phyloP scores from a whole-genome alignment of 768 basidiomycete genomes.

The Agaricus blazei region DNA sequence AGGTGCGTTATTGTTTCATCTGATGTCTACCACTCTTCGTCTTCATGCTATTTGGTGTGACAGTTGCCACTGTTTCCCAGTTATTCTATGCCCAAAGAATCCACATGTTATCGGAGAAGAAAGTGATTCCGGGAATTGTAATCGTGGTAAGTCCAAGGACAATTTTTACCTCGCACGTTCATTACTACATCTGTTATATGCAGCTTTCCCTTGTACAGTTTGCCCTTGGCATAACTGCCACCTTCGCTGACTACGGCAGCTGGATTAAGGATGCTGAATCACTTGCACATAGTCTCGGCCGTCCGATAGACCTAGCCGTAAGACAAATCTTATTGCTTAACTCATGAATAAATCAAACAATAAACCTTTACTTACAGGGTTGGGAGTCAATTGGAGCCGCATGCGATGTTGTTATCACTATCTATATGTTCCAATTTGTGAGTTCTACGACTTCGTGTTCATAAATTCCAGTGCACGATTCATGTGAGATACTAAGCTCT shows the following conservation, averaged over 20 bases:
- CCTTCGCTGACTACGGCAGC: not conserved
- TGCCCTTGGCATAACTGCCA: not conserved
- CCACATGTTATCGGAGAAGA: not conserved
- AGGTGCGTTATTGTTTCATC: too few relatives aligned
- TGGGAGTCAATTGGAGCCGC: not conserved
- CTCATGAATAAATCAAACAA: too few relatives aligned
- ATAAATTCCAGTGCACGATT: too few relatives aligned
- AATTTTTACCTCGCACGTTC: not conserved
- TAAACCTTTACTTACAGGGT: not conserved
- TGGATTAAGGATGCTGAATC: too few relatives aligned
- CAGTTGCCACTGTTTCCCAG: not conserved
- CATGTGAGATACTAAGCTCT: too few relatives aligned
- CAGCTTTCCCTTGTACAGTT: not conserved
- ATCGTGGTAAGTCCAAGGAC: not conserved
- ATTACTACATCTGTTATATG: too few relatives aligned
- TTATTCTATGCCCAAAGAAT: not conserved
- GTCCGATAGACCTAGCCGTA: too few relatives aligned
- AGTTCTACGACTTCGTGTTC: not conserved
- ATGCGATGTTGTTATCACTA: not conserved
- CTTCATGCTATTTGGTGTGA: too few relatives aligned
- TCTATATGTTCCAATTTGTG: conserved; percentile 1
- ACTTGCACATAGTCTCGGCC: too few relatives aligned
- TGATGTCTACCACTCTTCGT: too few relatives aligned
- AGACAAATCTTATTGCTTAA: too few relatives aligned
- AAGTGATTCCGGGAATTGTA: not conserved